Percentiles rank a stretch among this genome's conserved stretches.
phyloP scores from a whole-genome alignment of 169 alveolate species.

The Plasmodium cynomolgi region DNA sequence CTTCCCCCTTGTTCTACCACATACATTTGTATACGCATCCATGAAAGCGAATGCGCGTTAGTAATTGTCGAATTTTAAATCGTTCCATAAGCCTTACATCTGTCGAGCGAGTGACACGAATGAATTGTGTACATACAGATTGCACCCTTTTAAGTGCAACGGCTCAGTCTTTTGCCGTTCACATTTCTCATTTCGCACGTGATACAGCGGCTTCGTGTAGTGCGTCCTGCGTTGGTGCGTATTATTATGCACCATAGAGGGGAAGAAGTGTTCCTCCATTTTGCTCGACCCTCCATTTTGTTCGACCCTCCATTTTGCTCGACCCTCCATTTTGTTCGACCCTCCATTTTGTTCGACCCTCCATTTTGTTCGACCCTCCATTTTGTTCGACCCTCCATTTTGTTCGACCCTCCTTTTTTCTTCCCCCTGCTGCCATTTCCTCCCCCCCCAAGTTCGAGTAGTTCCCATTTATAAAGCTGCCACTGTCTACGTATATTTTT shows the following conservation, averaged over 20 bases:
- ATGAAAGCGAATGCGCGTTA: not conserved
- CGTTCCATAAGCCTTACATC: not conserved
- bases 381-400: not conserved
- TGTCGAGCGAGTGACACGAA: not conserved
- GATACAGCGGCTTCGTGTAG: not conserved
- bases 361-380: not conserved
- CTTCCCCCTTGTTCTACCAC: not conserved
- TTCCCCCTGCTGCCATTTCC: not conserved
- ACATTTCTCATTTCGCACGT: not conserved
- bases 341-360: not conserved
- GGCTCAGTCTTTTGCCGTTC: not conserved
- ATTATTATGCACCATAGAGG: not conserved
- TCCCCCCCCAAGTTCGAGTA: not conserved
- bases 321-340: not conserved
- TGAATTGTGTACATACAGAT: not conserved
- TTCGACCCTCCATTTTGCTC: not conserved
- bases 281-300: not conserved
- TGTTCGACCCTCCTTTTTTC: not conserved
- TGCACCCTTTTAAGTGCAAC: not conserved
- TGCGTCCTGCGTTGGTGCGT: not conserved
- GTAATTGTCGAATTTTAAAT: constrained; percentile 6
- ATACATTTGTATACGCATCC: not conserved
- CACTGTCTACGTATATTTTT: constrained; percentile 7
- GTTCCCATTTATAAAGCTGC: not conserved
- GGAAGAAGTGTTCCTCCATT: not conserved